Conservation (phyloP, 768 basidiomycete species). For the Podaxis sp. region DNA sequence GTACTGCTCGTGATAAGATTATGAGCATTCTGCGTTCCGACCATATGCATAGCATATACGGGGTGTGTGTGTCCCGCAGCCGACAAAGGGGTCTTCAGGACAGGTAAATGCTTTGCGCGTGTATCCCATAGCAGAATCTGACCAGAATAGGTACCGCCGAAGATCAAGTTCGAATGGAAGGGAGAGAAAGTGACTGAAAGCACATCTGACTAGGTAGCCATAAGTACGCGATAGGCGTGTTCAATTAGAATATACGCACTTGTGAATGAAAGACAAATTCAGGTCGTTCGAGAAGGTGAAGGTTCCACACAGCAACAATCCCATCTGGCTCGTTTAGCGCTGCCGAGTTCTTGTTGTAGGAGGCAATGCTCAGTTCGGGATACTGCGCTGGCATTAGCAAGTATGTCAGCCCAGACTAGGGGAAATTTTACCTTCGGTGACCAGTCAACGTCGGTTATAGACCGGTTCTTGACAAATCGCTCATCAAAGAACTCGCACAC, state of each 20-base stretch:
- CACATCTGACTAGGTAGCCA: constrained; percentile 78
- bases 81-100: constrained; percentile 94
- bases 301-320: constrained; percentile 96
- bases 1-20: constrained; percentile 96
- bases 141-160: constrained; percentile 99
- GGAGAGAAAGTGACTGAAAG: constrained; percentile 96
- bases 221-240: background rate
- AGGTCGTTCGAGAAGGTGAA: constrained; percentile 91
- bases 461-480: constrained; percentile 86
- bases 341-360: constrained; percentile 96
- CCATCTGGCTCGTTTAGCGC: constrained; percentile 96
- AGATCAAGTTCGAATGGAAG: constrained; percentile 95
- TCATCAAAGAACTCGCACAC: constrained; percentile 95
- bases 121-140: constrained; percentile 99
- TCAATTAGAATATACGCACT: constrained; percentile 44
- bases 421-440: constrained; percentile 75
- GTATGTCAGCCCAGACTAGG: background rate
- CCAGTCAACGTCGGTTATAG: constrained; percentile 97
- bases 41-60: constrained; percentile 97
- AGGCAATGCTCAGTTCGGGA: constrained; percentile 91
- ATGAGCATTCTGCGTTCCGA: constrained; percentile 98
- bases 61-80: constrained; percentile 98
- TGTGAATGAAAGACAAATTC: constrained; percentile 99
- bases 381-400: constrained; percentile 49
- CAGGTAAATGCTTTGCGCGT: constrained; percentile 92